Evolutionary conservation across 257 asterid genomes (phyloP), one percentile per base, ranked within the genome.

Genomic region (Ajuga chamaepitys): DNA sequence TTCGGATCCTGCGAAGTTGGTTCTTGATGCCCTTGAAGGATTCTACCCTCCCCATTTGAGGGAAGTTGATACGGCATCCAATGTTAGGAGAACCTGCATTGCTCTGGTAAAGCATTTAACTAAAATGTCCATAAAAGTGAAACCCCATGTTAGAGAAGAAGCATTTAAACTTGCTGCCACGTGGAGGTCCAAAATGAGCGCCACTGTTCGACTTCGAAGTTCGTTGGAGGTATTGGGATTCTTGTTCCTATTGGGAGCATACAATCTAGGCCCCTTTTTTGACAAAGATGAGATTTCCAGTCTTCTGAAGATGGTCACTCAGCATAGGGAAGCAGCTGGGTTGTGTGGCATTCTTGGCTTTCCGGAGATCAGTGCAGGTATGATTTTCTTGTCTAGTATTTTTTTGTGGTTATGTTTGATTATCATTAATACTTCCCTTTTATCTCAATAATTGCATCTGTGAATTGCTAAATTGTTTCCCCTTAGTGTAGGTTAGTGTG

Each of bases 21-120:
- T 84, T 50, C 75, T 84, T 37, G 82, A 74, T 71, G 87, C 87
- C 45, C 77, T 84, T 81, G 83, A 48, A 18, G 85, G 85, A 25
- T 81, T 79, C 37, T 84, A 67, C 55, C 80, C 83, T 72, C 88
- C 78, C 21, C 86, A 32, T 60, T 78, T 66, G 76, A 78, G 79
- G 79, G 47, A 40, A 56, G 76, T 17, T 44, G 82, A 81, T 9
- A 22, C 20, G 32, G 74, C 37, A 67, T n/a, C 22, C 26, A 40
- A 26, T 58, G 83, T 77, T 32, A 53, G 67, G 70, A 59, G 41
- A 52, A 75, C 79, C 20, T 84, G 90, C 28, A 72, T 81, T 26
- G 3, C 67, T 37, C 66, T 84, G 77, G 60, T 84, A 42, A 62
- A 65, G 80, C 84, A 79, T 81, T 68, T 84, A 9, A 21, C 47